These are phyloP conservation scores for Neonectria faginata DNA, from an alignment of 2,329 filamentous ascomycete genomes.

Conservation along the genomic window DNA sequence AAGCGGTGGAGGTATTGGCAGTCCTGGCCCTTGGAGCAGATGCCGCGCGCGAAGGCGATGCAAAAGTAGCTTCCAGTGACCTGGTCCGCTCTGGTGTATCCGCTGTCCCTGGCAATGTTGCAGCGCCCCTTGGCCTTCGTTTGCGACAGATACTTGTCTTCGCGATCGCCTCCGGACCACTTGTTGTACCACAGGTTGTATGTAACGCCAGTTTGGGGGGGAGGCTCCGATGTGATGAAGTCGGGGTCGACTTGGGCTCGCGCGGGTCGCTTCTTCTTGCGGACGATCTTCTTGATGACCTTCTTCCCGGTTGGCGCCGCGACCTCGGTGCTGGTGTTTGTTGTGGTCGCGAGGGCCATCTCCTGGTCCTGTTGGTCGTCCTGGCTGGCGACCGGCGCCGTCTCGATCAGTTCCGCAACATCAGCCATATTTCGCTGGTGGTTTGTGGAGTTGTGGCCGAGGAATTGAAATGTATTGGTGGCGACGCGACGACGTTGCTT, in stretches of 20 bases:
- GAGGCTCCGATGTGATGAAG: conserved; percentile 83
- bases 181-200: conserved; percentile 99
- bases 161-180: conserved; percentile 94
- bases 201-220: conserved; percentile 91
- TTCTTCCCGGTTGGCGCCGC: conserved; percentile 67
- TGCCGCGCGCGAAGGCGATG: conserved; percentile 86
- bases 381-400: conserved; percentile 43
- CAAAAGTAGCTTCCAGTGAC: conserved; percentile 90
- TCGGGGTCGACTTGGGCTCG: conserved; percentile 90
- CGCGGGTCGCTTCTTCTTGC: conserved; percentile 90
- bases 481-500: conserved; percentile 40
- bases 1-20: conserved; percentile 95
- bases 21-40: conserved; percentile 87
- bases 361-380: conserved; percentile 44
- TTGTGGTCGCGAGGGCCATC: conserved; percentile 51
- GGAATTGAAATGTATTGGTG: conserved; percentile 30
- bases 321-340: conserved; percentile 57
- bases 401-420: conserved; percentile 43
- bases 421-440: conserved; percentile 48
- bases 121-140: conserved; percentile 86
- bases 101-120: conserved; percentile 82
- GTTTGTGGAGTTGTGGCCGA: conserved; percentile 20
- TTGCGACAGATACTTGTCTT: conserved; percentile 89
- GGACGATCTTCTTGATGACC: conserved; percentile 86
- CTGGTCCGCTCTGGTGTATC: conserved; percentile 82